Base-by-base conservation (phyloP, 768 basidiomycete species). In the Rhizopogon vesiculosus region DNA sequence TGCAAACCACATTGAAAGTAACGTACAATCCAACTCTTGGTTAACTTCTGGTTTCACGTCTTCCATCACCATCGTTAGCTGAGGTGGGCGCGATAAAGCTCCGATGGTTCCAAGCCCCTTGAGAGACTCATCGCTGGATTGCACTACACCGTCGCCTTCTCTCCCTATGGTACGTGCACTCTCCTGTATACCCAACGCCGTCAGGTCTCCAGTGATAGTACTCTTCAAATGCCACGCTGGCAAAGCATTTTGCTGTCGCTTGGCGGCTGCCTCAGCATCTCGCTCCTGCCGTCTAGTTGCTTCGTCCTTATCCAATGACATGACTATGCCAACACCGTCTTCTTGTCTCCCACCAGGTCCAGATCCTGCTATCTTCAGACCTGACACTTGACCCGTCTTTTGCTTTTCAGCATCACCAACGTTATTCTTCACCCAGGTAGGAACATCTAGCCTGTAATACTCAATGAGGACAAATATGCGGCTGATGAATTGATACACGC, bases 191-290 rank as follows among this genome's bases (percentile, higher is more conserved):
- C 93, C 93, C 41, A 95, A 77, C 19, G 91, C 88, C 1, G 96
- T 97, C 57, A 93, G 74, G 61, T 95, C 89, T 8, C 94, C 93
- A 3, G 93, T 87, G 58, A 99, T 93, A 3, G 97, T 99, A 66
- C 93, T 95, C 71, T 92, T 90, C 62, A 94, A 80, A 74, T 97
- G 92, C 97, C 97, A 99, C 12, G 89, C 78, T 1, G 97, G 97
- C 44, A 99, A 75, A 0, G 86, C 83, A 66, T 98, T 98, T 74
- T 98, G 94, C 66, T 87, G 83, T 56, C 92, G 74, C 72, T 94
- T 94, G 53, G 86, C 82, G 55, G 89, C 89, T 1, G 89, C 89
- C 69, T 94, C 85, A 19, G 82, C 84, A 61, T 91, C 90, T 53
- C 89, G 78, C 67, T 92, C 89, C 64, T 78, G 73, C 56, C 82